A percentile compares a stretch with the other conserved stretches of the same genome.
Evolutionary conservation across 805 yeast species (phyloP).

Genomic region (Candida corydali): DNA sequence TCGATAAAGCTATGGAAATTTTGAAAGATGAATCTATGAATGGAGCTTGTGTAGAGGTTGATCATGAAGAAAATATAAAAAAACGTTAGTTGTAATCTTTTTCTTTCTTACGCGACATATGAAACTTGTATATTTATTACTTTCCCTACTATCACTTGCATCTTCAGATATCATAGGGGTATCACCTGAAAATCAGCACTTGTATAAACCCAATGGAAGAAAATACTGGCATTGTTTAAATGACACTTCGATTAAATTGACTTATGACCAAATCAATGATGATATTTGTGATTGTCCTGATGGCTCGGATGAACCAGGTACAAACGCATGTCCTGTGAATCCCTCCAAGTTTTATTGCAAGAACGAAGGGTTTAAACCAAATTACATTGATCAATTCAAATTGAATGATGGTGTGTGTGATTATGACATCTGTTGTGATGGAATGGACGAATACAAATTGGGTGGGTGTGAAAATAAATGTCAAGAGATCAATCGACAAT

Average conservation of each 20-base stretch:
- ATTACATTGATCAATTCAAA: conserved; percentile 57
- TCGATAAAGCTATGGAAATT: conserved; percentile 17
- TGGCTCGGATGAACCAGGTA: conserved; percentile 96
- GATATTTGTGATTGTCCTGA: conserved; percentile 96
- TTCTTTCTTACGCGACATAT: conserved; percentile 4
- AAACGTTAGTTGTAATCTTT: conserved; percentile 7
- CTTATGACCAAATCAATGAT: conserved; percentile 70
- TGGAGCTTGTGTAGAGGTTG: conserved; percentile 23
- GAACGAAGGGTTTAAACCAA: conserved; percentile 66
- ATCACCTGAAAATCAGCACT: conserved; percentile 30
- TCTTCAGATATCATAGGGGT: conserved; percentile 26
- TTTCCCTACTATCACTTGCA: background rate
- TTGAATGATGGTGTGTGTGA: conserved; percentile 94
- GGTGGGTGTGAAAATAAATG: conserved; percentile 56
- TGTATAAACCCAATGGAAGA: conserved; percentile 47
- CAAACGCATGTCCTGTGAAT: conserved; percentile 62
- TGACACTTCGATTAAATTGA: conserved; percentile 61
- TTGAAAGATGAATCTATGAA: conserved; percentile 21
- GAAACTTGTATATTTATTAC: too few relatives aligned
- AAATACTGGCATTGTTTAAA: conserved; percentile 61
- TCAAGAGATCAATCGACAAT: conserved; percentile 41
- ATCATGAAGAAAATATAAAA: conserved; percentile 15
- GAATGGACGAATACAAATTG: conserved; percentile 69
- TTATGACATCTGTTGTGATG: conserved; percentile 87
- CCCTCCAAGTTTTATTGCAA: conserved; percentile 60